Evolutionary conservation across 208 protist genomes (phyloP).

Genomic region (Crithidia sp.): DNA sequence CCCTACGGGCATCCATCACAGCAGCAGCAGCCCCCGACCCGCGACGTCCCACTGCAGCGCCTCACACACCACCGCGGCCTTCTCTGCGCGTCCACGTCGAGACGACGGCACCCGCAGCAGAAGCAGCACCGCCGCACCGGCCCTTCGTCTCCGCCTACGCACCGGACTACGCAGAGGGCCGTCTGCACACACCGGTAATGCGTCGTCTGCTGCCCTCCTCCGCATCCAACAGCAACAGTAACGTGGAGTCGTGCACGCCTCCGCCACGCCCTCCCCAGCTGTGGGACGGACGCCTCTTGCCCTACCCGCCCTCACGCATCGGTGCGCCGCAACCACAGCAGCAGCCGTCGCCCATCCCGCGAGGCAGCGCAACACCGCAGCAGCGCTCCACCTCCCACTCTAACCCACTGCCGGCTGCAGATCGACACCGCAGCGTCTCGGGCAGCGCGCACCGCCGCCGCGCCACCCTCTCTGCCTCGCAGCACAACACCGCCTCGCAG

Average conservation of each 20-base stretch:
- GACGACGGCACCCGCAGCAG: too few relatives aligned
- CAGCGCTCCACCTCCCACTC: background rate
- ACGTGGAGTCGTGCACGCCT: slow-evolving; percentile 18
- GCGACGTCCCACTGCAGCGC: slow-evolving; percentile 2
- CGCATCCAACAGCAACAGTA: slow-evolving; percentile 13
- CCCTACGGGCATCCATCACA: background rate
- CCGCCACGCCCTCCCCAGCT: slow-evolving; percentile 15
- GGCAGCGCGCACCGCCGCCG: background rate
- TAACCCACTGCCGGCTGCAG: background rate
- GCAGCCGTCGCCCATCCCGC: too few relatives aligned
- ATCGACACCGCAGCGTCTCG: background rate
- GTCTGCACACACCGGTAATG: slow-evolving; percentile 19
- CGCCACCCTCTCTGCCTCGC: slow-evolving; percentile 17
- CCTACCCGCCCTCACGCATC: background rate
- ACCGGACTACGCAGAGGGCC: background rate
- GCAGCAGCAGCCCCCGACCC: background rate
- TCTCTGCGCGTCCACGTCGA: background rate
- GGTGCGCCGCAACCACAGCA: too few relatives aligned
- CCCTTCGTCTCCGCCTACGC: background rate
- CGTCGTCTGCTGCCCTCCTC: slow-evolving; percentile 2
- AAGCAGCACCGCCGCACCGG: background rate
- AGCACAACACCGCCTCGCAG: slow-evolving; percentile 40
- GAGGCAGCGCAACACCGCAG: background rate
- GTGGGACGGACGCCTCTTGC: background rate
- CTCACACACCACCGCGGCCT: slow-evolving; percentile 17